Percentiles rank a stretch among this genome's conserved stretches.
Conservation (phyloP, 2,329 filamentous ascomycete genomes). For the Didymella exigua region DNA sequence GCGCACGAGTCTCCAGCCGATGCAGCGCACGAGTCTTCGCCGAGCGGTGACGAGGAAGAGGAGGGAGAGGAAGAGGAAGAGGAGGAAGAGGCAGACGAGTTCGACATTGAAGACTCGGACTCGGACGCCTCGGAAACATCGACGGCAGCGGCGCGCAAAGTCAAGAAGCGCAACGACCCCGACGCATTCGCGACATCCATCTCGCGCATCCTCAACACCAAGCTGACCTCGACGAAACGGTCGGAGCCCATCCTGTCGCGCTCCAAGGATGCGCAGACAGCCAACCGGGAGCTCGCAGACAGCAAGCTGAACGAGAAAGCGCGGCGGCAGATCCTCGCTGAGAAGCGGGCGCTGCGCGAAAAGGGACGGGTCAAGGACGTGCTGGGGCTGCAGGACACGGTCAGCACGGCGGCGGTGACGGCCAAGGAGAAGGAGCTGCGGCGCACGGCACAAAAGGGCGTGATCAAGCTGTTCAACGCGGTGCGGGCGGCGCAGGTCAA, state of each 20-base stretch:
- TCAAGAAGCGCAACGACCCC: slow-evolving; percentile 90
- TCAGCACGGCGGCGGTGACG: slow-evolving; percentile 58
- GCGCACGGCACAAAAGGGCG: slow-evolving; percentile 90
- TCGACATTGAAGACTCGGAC: slow-evolving; percentile 41
- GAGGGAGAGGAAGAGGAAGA: slow-evolving; percentile 33
- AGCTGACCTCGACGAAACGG: slow-evolving; percentile 80
- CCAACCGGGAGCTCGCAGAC: slow-evolving; percentile 74
- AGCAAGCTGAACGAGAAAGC: slow-evolving; percentile 82
- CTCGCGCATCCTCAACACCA: slow-evolving; percentile 88
- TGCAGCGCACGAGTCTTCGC: slow-evolving; percentile 38
- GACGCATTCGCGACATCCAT: slow-evolving; percentile 90
- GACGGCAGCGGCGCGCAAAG: slow-evolving; percentile 49
- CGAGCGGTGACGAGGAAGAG: slow-evolving; percentile 20
- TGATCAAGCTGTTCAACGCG: slow-evolving; percentile 95
- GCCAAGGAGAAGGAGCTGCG: slow-evolving; percentile 80
- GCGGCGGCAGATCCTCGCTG: slow-evolving; percentile 75
- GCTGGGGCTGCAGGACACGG: slow-evolving; percentile 64
- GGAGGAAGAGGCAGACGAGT: slow-evolving; percentile 46
- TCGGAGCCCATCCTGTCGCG: slow-evolving; percentile 90
- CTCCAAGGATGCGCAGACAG: slow-evolving; percentile 73
- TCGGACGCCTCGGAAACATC: slow-evolving; percentile 42
- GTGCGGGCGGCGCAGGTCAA: slow-evolving; percentile 91
- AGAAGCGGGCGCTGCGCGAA: slow-evolving; percentile 79
- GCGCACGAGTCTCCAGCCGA: slow-evolving; percentile 37
- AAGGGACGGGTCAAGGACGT: slow-evolving; percentile 90